Conservation (phyloP, 2,329 filamentous ascomycete species). For the Phaeophleospora eucalypticola region DNA sequence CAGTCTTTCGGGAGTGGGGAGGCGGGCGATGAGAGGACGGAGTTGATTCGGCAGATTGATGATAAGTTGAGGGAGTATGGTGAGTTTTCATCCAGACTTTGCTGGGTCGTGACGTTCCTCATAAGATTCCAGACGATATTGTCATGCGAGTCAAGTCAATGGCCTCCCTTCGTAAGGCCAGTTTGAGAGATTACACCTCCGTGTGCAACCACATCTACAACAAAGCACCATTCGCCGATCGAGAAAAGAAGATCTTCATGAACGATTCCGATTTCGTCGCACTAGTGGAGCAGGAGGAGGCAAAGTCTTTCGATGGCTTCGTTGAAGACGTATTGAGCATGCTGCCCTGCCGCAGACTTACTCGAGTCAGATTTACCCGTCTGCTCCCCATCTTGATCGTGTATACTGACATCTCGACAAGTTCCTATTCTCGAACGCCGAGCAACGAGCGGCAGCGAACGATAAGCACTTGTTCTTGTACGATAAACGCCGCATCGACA, state of each 20-base stretch:
- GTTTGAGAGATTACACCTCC: conserved; percentile 38
- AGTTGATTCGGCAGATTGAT: conserved; percentile 23
- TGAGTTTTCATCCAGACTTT: conserved; percentile 2
- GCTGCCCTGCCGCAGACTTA: conserved; percentile 26
- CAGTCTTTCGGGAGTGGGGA: conserved; percentile 14
- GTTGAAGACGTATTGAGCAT: conserved; percentile 35
- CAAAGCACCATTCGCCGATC: conserved; percentile 33
- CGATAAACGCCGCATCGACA: conserved; percentile 36
- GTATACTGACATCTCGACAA: no score
- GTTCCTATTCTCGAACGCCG: conserved; percentile 37
- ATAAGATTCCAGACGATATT: conserved; percentile 30
- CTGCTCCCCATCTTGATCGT: no score
- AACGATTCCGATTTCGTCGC: conserved; percentile 39
- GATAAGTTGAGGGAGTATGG: conserved; percentile 19
- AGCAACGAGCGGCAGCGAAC: conserved; percentile 35
- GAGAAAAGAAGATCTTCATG: conserved; percentile 35
- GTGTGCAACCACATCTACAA: conserved; percentile 37
- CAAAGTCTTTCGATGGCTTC: conserved; percentile 38
- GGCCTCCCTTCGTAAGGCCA: conserved; percentile 36
- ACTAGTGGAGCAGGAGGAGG: conserved; percentile 37
- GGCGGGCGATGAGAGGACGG: conserved; percentile 11
- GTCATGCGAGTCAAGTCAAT: conserved; percentile 37
- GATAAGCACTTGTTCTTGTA: conserved; percentile 36
- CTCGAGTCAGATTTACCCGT: conserved; percentile 28
- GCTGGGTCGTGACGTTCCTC: not conserved